Base-by-base conservation (phyloP, 169 alveolate genomes). In the Eimeria nieschulzi region DNA sequence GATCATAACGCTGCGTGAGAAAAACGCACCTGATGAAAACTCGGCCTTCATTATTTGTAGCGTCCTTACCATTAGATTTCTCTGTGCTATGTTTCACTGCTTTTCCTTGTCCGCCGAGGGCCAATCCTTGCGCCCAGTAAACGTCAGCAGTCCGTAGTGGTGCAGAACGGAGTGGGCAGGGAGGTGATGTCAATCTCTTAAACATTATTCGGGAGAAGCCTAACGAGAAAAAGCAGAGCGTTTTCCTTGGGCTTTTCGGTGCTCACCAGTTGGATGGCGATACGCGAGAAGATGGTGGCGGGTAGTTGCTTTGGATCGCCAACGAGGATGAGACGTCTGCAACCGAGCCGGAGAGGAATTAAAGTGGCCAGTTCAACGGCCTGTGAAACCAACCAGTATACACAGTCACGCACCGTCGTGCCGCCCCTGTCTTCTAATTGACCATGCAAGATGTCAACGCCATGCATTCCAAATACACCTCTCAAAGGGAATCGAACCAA, bases 301-400 rank as follows among this genome's bases (percentile, higher is more conserved):
- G 99, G 99, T 53, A 98, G 97, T 95, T 99, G 99, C 84, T 98
- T 96, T 88, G 99, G 99, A 95, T 99, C 99, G 3, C 99, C 99
- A 12, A 99, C 99, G 94, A 99, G 97, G 75, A 99, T 98, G 90
- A 98, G 96, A 71, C 99, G 96, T 91, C 96, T 96, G 92, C 95
- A 91, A 71, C 96, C 96, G 71, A 92, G 71, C 59, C 94, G 93
- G 25, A 97, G 93, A 7, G 98, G 98, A 53, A 97, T 95, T 76
- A 97, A 94, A 10, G 97, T 95, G 53, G 97, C 94, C 19, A 96
- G 90, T 83, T 97, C 99, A 13, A 95, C 97, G 3, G 96, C 96
- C 92, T 95, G 94, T 15, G 21, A n/a, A 46, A 53, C 19, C 76
- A n/a, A 9, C 13, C 72, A 56, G 25, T 59, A 59, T 15, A 5